Evolutionary conservation across 495 filamentous ascomycete species (phyloP).

Genomic region (Talaromyces thailandensis): DNA sequence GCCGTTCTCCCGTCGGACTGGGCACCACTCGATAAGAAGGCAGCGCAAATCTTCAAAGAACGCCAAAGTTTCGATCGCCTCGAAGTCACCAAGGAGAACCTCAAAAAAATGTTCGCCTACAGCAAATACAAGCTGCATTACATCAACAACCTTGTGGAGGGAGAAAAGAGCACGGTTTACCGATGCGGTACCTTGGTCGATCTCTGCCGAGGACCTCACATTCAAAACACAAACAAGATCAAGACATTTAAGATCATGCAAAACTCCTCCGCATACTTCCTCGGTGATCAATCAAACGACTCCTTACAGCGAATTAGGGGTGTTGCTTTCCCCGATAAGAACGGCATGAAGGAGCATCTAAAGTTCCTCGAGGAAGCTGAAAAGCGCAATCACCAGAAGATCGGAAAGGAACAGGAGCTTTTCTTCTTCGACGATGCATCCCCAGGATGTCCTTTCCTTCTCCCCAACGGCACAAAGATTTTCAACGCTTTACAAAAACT

Average conservation of each 20-base stretch:
- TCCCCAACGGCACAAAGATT: conserved; percentile 87
- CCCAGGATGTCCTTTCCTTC: conserved; percentile 85
- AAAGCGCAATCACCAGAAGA: conserved; percentile 84
- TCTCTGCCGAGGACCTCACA: conserved; percentile 73
- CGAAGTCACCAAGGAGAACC: conserved; percentile 76
- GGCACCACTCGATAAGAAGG: conserved; percentile 68
- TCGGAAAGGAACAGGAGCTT: conserved; percentile 90
- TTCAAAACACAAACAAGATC: conserved; percentile 85
- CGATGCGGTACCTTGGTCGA: conserved; percentile 75
- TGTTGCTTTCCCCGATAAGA: conserved; percentile 96
- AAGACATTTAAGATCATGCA: conserved; percentile 91
- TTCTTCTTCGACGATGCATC: conserved; percentile 93
- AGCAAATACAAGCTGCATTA: conserved; percentile 96
- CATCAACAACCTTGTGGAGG: conserved; percentile 89
- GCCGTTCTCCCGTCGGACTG: conserved; percentile 70
- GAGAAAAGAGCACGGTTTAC: conserved; percentile 88
- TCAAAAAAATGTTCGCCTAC: conserved; percentile 92
- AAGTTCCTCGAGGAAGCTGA: conserved; percentile 93
- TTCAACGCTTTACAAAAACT: conserved; percentile 80
- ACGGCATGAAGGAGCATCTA: conserved; percentile 78
- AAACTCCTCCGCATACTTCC: conserved; percentile 95
- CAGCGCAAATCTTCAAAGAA: conserved; percentile 78
- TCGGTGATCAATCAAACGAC: conserved; percentile 86
- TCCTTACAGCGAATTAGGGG: conserved; percentile 93
- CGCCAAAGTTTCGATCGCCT: conserved; percentile 93